phyloP scores from a whole-genome alignment of 208 protist genomes.

The Leishmania guyanensis region DNA sequence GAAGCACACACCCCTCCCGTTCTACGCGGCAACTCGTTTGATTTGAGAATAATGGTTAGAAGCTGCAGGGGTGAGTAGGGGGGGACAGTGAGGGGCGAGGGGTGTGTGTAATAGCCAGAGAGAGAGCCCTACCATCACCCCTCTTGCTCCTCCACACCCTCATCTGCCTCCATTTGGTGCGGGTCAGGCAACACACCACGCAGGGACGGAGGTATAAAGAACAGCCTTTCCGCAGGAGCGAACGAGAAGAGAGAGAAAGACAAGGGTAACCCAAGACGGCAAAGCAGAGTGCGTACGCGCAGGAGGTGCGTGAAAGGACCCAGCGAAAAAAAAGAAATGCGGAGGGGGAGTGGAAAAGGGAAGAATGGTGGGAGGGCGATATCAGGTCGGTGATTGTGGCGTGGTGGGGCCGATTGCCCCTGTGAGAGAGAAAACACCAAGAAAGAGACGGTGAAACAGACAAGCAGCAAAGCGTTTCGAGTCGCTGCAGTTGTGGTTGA shows the following conservation, averaged over 20 bases:
- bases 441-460: too few species aligned
- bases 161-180: background rate
- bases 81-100: too few species aligned
- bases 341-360: background rate
- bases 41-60: background rate
- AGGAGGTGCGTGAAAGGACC: background rate
- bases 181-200: background rate
- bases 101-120: background rate
- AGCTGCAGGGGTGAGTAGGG: background rate
- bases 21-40: background rate
- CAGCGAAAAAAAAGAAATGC: conserved; percentile 1
- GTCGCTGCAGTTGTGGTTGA: too few species aligned
- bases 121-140: background rate
- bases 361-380: background rate
- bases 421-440: too few species aligned
- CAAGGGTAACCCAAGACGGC: too few species aligned
- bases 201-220: background rate
- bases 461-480: too few species aligned
- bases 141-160: background rate
- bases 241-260: background rate
- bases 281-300: background rate
- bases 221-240: background rate
- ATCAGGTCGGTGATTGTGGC: too few species aligned
- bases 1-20: background rate
- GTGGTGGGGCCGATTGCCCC: too few species aligned